Evolutionary conservation across 352 stramenopile species (phyloP).

Genomic region (Phytophthora pinifolia): DNA sequence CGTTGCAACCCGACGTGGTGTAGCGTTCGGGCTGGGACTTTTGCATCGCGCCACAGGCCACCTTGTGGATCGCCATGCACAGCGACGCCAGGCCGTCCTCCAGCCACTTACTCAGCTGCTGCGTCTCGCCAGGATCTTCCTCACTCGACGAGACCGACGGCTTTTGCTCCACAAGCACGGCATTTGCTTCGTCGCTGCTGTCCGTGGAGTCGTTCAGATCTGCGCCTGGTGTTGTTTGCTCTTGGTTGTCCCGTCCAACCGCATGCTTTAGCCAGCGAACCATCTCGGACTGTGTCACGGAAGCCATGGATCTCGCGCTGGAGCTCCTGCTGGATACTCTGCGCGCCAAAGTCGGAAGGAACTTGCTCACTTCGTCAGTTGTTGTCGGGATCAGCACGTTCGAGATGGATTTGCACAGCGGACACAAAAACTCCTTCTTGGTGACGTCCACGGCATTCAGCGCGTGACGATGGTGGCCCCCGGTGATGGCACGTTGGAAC

Average conservation of each 20-base stretch:
- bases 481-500: conserved; percentile 92
- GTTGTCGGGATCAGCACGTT: conserved; percentile 94
- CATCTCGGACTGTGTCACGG: conserved; percentile 35
- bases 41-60: conserved; percentile 80
- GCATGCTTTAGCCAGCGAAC: conserved; percentile 48
- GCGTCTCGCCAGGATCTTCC: conserved; percentile 19
- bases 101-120: conserved; percentile 53
- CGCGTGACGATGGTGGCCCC: conserved; percentile 91
- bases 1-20: conserved; percentile 70
- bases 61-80: conserved; percentile 86
- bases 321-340: conserved; percentile 21
- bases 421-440: conserved; percentile 97
- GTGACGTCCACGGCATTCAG: conserved; percentile 95
- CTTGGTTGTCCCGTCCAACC: conserved; percentile 17
- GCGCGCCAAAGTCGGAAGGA: conserved; percentile 29
- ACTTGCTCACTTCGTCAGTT: conserved; percentile 50
- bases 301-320: conserved; percentile 10
- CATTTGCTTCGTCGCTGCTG: conserved; percentile 22
- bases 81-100: conserved; percentile 70
- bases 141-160: conserved; percentile 8
- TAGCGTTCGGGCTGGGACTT: conserved; percentile 83
- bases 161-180: conserved; percentile 38
- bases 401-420: conserved; percentile 96
- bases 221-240: background rate
- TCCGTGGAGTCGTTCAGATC: conserved; percentile 17